A percentile compares a stretch with the other conserved stretches of the same genome.
phyloP scores from a whole-genome alignment of 2,329 filamentous ascomycete genomes.

The Calonectria leucothoes region DNA sequence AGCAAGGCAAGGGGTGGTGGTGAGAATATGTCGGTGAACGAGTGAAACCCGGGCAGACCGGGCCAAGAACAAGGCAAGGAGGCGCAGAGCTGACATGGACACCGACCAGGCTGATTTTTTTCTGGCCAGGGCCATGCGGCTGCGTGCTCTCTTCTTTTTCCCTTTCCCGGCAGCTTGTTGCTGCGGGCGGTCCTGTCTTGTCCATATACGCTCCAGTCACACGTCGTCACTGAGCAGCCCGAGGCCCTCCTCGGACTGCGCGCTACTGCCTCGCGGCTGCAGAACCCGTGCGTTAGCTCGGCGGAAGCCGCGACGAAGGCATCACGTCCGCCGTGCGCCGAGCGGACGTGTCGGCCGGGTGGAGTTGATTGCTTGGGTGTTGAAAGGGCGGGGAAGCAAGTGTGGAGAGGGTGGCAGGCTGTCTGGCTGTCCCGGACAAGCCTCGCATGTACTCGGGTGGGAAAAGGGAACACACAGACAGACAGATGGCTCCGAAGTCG shows the following conservation, averaged over 20 bases:
- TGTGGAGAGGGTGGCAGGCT: not conserved
- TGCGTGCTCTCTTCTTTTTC: conserved; percentile 2
- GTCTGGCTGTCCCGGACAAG: conserved; percentile 8
- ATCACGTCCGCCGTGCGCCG: not conserved
- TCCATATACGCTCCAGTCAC: conserved; percentile 12
- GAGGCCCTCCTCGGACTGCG: not conserved
- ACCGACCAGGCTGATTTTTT: not conserved
- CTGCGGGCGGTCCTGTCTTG: not conserved
- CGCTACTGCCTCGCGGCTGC: not conserved
- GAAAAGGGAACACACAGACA: not conserved
- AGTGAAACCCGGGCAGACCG: conserved; percentile 23
- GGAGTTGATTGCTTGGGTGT: not conserved
- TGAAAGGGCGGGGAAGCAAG: not conserved
- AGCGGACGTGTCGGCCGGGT: not conserved
- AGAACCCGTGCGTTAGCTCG: conserved; percentile 12
- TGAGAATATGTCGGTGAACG: conserved; percentile 31
- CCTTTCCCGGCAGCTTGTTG: not conserved
- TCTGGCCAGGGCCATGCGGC: conserved; percentile 19
- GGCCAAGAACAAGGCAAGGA: conserved; percentile 18
- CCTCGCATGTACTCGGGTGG: not conserved
- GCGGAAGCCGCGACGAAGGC: not conserved
- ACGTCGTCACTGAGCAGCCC: not conserved
- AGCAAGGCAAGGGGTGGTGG: not conserved
- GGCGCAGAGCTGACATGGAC: conserved; percentile 18
- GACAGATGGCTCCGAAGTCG: conserved; percentile 33